A percentile compares a stretch with the other conserved stretches of the same genome.
Conservation (phyloP, 306 rosid genomes). For the Begonia peltatifolia region DNA sequence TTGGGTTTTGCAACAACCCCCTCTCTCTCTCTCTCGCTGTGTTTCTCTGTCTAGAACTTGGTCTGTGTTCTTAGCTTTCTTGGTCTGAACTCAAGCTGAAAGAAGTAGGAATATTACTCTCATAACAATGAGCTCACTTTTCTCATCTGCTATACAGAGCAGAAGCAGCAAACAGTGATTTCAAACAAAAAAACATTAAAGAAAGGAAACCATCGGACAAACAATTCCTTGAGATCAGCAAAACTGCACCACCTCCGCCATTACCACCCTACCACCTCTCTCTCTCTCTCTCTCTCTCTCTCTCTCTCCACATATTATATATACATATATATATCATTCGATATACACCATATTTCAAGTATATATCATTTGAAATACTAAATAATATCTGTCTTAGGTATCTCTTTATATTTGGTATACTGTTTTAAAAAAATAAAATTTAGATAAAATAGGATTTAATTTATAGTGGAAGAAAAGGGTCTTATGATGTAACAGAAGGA, state of each 20-base stretch:
- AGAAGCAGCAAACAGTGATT: not conserved
- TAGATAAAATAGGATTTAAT: too few species aligned
- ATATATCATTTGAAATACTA: too few species aligned
- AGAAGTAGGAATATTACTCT: not conserved
- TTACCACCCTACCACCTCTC: conserved; percentile 8
- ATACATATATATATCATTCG: too few species aligned
- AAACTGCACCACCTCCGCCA: conserved; percentile 20
- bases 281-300: conserved; percentile 10
- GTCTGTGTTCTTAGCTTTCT: conserved; percentile 17
- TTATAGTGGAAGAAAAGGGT: too few species aligned
- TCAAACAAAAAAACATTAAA: not conserved
- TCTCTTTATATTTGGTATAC: too few species aligned
- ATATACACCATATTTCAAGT: not conserved
- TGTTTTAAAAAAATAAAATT: too few species aligned
- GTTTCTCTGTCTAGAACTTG: conserved; percentile 8
- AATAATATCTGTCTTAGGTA: too few species aligned
- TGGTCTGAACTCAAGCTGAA: conserved; percentile 28
- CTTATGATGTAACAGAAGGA: too few species aligned
- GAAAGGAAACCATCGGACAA: not conserved
- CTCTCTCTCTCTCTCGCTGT: conserved; percentile 5
- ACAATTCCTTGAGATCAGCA: conserved; percentile 36
- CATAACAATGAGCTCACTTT: not conserved
- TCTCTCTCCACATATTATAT: too few species aligned
- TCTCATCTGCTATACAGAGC: conserved; percentile 6
- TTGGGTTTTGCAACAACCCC: conserved; percentile 20